Conservation (phyloP, 805 yeast genomes). For the Metschnikowia aberdeeniae region DNA sequence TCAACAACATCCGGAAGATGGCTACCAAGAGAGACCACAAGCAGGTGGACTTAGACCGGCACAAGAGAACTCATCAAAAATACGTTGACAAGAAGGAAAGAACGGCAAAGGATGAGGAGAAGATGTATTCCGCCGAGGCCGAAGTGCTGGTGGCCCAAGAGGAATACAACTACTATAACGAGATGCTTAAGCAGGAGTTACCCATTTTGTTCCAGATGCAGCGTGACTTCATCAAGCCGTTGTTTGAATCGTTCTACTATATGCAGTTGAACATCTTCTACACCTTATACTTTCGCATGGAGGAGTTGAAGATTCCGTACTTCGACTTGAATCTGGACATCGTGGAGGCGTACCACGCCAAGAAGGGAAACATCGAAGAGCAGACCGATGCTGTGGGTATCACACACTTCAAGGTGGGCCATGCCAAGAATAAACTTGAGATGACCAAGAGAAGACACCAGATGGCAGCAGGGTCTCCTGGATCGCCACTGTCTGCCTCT, state of each 20-base stretch:
- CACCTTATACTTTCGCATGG: slow-evolving; percentile 86
- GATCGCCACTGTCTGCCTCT: slow-evolving; percentile 20
- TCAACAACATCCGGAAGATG: slow-evolving; percentile 84
- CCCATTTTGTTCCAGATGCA: slow-evolving; percentile 86
- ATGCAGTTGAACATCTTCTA: slow-evolving; percentile 98
- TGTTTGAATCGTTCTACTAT: slow-evolving; percentile 90
- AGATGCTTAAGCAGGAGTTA: slow-evolving; percentile 85
- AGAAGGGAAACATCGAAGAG: slow-evolving; percentile 90
- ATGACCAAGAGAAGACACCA: slow-evolving; percentile 75
- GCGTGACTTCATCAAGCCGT: slow-evolving; percentile 87
- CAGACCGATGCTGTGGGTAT: slow-evolving; percentile 84
- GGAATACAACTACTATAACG: slow-evolving; percentile 94
- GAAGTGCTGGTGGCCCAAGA: slow-evolving; percentile 88
- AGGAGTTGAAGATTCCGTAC: slow-evolving; percentile 94
- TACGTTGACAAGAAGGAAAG: slow-evolving; percentile 79
- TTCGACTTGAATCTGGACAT: slow-evolving; percentile 85
- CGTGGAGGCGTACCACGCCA: slow-evolving; percentile 68
- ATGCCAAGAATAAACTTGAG: slow-evolving; percentile 80
- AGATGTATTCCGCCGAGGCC: slow-evolving; percentile 81
- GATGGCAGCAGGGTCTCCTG: slow-evolving; percentile 26
- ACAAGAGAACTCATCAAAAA: slow-evolving; percentile 62
- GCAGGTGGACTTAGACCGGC: slow-evolving; percentile 90
- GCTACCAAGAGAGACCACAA: slow-evolving; percentile 93
- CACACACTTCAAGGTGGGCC: slow-evolving; percentile 86
- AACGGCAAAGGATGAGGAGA: slow-evolving; percentile 87